Percentiles rank a stretch among this genome's conserved stretches.
Conservation (phyloP, 805 yeast species). For the Cyberlindnera euphorbiiphila region DNA sequence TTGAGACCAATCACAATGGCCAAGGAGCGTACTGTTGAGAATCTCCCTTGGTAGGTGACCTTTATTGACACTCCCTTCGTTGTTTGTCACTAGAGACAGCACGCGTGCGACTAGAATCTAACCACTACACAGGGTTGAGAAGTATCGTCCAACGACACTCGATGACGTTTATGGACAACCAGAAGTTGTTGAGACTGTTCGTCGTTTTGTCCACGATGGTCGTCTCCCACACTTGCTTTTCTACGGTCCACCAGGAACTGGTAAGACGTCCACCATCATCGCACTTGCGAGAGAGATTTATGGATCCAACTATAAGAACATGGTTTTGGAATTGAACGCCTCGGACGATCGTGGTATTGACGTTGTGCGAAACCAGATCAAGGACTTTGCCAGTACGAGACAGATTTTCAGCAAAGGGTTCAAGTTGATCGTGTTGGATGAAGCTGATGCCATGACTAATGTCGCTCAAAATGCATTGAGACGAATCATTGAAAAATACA, state of each 20-base stretch:
- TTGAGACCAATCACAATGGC: conserved; percentile 12
- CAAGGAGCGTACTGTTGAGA: conserved; percentile 25
- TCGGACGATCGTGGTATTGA: conserved; percentile 97
- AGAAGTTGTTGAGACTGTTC: conserved; percentile 79
- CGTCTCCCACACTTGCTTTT: conserved; percentile 87
- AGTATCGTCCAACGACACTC: conserved; percentile 80
- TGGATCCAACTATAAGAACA: conserved; percentile 76
- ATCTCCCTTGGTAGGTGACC: conserved; percentile 27
- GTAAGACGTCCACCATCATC: conserved; percentile 83
- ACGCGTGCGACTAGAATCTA: too few relatives aligned
- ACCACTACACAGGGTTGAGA: conserved; percentile 87
- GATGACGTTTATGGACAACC: conserved; percentile 91
- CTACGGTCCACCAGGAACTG: conserved; percentile 96
- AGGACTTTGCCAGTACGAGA: conserved; percentile 92
- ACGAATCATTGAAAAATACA: conserved; percentile 81
- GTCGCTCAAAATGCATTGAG: conserved; percentile 82
- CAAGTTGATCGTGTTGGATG: conserved; percentile 89
- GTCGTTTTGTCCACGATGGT: conserved; percentile 78
- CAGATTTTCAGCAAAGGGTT: conserved; percentile 86
- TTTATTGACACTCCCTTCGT: too few relatives aligned
- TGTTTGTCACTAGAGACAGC: too few relatives aligned
- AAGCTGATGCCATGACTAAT: conserved; percentile 92
- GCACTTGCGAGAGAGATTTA: conserved; percentile 86
- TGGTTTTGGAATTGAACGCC: conserved; percentile 94
- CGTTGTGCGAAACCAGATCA: conserved; percentile 96